Conservation (phyloP, 2,329 filamentous ascomycete species). For the Cordyceps cicadae region DNA sequence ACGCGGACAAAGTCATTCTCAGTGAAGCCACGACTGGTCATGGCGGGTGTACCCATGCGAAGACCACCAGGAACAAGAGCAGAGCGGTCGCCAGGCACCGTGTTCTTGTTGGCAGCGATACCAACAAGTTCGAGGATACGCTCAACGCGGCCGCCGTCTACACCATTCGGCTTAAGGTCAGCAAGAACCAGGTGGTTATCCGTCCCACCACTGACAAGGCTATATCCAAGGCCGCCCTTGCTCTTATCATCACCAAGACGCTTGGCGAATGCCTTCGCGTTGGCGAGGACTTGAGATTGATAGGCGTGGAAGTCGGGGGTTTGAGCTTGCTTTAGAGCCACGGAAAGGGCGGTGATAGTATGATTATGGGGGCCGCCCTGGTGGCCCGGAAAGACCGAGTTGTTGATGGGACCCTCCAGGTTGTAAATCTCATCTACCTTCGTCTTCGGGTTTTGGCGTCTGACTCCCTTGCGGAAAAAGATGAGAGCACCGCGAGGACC, state of each 20-base stretch:
- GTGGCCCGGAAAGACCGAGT: conserved; percentile 94
- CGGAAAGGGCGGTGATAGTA: conserved; percentile 91
- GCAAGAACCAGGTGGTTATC: conserved; percentile 95
- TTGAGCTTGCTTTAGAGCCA: conserved; percentile 90
- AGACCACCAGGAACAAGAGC: conserved; percentile 89
- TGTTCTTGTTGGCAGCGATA: conserved; percentile 99
- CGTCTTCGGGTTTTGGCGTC: conserved; percentile 73
- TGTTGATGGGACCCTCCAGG: conserved; percentile 88
- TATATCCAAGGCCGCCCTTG: conserved; percentile 73
- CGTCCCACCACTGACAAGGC: conserved; percentile 85
- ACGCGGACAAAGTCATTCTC: conserved; percentile 82
- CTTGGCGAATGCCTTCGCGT: conserved; percentile 77
- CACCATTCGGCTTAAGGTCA: conserved; percentile 78
- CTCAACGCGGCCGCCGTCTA: conserved; percentile 87
- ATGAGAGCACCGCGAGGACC: conserved; percentile 96
- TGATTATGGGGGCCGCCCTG: conserved; percentile 98
- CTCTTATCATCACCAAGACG: conserved; percentile 59
- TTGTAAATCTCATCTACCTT: conserved; percentile 82
- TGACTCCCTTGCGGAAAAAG: conserved; percentile 91
- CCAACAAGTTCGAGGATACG: conserved; percentile 85
- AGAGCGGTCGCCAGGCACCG: conserved; percentile 88
- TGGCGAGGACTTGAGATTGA: conserved; percentile 81
- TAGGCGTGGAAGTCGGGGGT: conserved; percentile 85
- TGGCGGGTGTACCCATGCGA: conserved; percentile 90
- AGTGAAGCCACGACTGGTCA: conserved; percentile 92